Evolutionary conservation across 139 green algal genomes (phyloP).

Genomic region (Chlamydomonas sp.): DNA sequence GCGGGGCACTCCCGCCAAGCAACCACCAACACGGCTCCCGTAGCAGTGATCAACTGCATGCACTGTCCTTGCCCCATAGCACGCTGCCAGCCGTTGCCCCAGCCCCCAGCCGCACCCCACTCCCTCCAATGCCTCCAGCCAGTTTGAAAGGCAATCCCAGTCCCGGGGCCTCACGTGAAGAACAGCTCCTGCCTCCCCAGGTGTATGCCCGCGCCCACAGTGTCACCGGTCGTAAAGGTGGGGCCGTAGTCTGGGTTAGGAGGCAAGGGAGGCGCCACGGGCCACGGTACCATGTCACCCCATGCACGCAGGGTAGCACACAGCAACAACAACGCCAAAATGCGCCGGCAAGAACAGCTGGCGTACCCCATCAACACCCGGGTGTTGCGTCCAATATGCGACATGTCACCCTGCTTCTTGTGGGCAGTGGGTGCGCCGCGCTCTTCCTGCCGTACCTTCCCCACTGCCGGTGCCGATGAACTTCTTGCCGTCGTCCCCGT

Average conservation of each 20-base stretch:
- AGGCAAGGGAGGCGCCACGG: too few species aligned
- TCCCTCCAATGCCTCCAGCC: neutral
- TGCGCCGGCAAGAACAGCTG: too few species aligned
- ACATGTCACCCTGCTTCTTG: too few species aligned
- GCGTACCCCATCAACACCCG: too few species aligned
- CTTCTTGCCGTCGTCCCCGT: conserved; percentile 88
- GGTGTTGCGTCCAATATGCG: too few species aligned
- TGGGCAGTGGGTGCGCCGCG: too few species aligned
- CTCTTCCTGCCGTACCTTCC: conserved; percentile 22
- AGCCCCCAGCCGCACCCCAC: neutral
- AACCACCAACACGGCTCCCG: too few species aligned
- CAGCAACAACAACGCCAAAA: too few species aligned
- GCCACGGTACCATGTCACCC: too few species aligned
- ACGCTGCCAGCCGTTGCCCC: neutral
- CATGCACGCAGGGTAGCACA: too few species aligned
- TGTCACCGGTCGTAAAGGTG: conserved; percentile 76
- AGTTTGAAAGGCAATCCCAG: neutral
- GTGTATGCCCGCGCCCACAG: conserved; percentile 86
- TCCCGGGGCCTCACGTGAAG: conserved; percentile 81
- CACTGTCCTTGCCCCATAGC: neutral
- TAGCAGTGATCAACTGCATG: neutral
- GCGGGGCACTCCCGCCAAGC: too few species aligned
- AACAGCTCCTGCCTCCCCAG: conserved; percentile 85
- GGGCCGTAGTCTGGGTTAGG: conserved; percentile 69
- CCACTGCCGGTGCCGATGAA: conserved; percentile 65